phyloP scores from a whole-genome alignment of 2,329 filamentous ascomycete genomes.

The Scytalidium sp. region DNA sequence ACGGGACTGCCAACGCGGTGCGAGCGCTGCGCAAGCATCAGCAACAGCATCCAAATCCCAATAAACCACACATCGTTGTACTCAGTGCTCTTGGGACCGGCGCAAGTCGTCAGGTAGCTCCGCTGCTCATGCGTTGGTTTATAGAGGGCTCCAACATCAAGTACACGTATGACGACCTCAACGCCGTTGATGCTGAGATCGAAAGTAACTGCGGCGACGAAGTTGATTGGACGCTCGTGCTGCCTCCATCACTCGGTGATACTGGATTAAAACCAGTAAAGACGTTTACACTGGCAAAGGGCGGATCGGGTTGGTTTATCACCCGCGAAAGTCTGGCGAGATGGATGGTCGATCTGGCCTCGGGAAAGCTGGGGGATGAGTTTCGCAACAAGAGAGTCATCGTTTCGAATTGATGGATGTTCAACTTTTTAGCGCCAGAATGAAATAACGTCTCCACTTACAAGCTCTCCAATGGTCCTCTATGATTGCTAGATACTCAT shows the following conservation, averaged over 20 bases:
- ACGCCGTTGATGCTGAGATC: slow-evolving; percentile 10
- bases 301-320: slow-evolving; percentile 6
- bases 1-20: slow-evolving; percentile 7
- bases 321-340: slow-evolving; percentile 14
- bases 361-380: slow-evolving; percentile 5
- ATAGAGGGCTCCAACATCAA: slow-evolving; percentile 13
- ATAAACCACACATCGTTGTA: neutral
- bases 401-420: slow-evolving; percentile 9
- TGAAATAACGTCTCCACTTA: too few species aligned
- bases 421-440: too few species aligned
- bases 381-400: slow-evolving; percentile 12
- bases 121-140: slow-evolving; percentile 11
- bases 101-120: slow-evolving; percentile 1
- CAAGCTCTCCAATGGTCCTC: too few species aligned
- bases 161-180: slow-evolving; percentile 13
- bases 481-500: too few species aligned
- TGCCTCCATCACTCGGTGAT: slow-evolving; percentile 7
- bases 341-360: slow-evolving; percentile 14
- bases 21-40: neutral
- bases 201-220: slow-evolving; percentile 12
- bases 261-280: slow-evolving; percentile 7
- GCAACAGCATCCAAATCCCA: neutral
- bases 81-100: neutral
- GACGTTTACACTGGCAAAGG: slow-evolving; percentile 9
- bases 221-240: slow-evolving; percentile 12